These are phyloP conservation scores for Scedosporium aurantiacum DNA, from an alignment of 2,329 filamentous ascomycete species.

Conservation along the genomic window DNA sequence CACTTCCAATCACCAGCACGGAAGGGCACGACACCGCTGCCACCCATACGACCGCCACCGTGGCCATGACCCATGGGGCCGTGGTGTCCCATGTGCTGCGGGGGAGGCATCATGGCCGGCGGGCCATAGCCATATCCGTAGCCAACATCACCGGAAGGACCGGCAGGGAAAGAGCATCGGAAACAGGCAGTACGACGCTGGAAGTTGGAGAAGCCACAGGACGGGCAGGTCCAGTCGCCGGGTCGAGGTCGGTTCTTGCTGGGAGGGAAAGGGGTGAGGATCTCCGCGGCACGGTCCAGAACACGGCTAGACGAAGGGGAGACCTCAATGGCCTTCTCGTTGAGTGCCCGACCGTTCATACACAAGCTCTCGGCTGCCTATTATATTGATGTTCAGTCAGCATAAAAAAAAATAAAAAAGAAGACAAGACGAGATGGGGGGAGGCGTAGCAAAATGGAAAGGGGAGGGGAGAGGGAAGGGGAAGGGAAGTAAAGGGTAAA, in stretches of 20 bases:
- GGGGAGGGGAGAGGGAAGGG: not conserved
- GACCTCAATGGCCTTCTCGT: slow-evolving; percentile 98
- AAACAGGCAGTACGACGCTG: slow-evolving; percentile 97
- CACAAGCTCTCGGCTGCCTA: slow-evolving; percentile 94
- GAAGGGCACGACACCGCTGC: slow-evolving; percentile 84
- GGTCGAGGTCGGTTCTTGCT: slow-evolving; percentile 97
- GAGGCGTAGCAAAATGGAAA: not conserved
- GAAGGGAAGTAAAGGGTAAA: not conserved
- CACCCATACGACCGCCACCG: slow-evolving; percentile 61
- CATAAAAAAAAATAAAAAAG: not conserved
- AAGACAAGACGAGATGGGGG: not conserved
- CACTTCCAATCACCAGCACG: slow-evolving; percentile 98
- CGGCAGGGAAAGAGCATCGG: slow-evolving; percentile 97
- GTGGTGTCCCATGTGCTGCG: slow-evolving; percentile 57
- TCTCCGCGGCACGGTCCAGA: slow-evolving; percentile 87
- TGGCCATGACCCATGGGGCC: slow-evolving; percentile 37
- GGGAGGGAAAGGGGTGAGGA: slow-evolving; percentile 91
- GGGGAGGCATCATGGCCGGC: slow-evolving; percentile 69
- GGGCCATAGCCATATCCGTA: slow-evolving; percentile 59
- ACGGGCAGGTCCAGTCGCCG: slow-evolving; percentile 98
- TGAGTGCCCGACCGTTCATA: slow-evolving; percentile 97
- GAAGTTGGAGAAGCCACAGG: slow-evolving; percentile 98
- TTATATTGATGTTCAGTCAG: not conserved
- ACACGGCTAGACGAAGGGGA: slow-evolving; percentile 96
- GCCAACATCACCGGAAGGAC: slow-evolving; percentile 59